Conservation (phyloP, 805 yeast species). For the Starmerella stigmatis region DNA sequence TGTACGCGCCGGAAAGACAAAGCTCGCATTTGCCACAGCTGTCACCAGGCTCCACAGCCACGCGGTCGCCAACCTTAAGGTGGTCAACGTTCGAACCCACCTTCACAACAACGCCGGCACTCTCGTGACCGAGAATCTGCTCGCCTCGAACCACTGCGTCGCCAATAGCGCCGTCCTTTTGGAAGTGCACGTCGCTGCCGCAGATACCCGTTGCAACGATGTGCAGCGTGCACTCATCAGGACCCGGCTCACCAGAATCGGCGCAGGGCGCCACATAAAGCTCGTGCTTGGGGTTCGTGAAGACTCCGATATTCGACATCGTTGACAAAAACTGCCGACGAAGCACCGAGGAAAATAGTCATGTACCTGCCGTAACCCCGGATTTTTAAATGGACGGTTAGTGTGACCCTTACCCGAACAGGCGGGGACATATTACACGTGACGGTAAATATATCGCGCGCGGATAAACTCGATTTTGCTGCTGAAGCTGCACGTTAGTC, state of each 20-base stretch:
- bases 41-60: slow-evolving; percentile 41
- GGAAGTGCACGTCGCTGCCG: slow-evolving; percentile 64
- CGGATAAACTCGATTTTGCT: no score
- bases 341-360: no score
- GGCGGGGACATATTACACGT: no score
- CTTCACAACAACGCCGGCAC: slow-evolving; percentile 42
- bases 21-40: slow-evolving; percentile 37
- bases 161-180: slow-evolving; percentile 53
- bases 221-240: slow-evolving; percentile 42
- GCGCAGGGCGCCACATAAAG: slow-evolving; percentile 26
- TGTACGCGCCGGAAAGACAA: slow-evolving; percentile 31
- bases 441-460: no score
- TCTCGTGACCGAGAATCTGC: slow-evolving; percentile 49
- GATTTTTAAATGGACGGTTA: background rate
- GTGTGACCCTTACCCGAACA: background rate
- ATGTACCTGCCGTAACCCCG: slow-evolving; percentile 1
- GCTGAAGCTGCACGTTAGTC: no score
- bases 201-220: slow-evolving; percentile 62
- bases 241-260: slow-evolving; percentile 23
- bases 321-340: no score
- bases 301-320: slow-evolving; percentile 27
- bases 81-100: slow-evolving; percentile 41
- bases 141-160: slow-evolving; percentile 50
- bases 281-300: slow-evolving; percentile 29
- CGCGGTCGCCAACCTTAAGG: slow-evolving; percentile 40